These are phyloP conservation scores for Diplogelasinospora grovesii DNA, from an alignment of 495 filamentous ascomycete species.

Conservation along the genomic window DNA sequence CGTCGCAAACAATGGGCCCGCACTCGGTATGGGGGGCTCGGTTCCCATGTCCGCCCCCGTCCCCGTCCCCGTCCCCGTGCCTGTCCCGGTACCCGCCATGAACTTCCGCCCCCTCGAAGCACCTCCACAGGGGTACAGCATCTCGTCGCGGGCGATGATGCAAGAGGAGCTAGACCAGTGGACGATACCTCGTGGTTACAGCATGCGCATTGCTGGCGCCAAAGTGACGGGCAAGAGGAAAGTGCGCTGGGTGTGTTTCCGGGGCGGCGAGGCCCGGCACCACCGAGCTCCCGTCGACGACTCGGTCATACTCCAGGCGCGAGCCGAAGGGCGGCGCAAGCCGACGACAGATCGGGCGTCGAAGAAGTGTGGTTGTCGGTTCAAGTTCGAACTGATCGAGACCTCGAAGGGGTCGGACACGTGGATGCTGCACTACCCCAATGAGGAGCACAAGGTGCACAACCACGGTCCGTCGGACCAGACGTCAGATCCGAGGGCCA, in stretches of 20 bases:
- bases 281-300: constrained; percentile 26
- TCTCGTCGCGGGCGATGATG: constrained; percentile 27
- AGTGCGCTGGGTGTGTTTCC: constrained; percentile 33
- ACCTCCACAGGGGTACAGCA: constrained; percentile 25
- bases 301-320: constrained; percentile 20
- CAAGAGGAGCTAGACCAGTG: constrained; percentile 31
- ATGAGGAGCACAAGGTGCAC: constrained; percentile 31
- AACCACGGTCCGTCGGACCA: constrained; percentile 30
- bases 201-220: constrained; percentile 34
- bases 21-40: no score
- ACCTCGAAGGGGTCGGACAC: constrained; percentile 24
- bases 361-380: constrained; percentile 33
- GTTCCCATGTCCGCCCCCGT: constrained; percentile 8
- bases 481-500: constrained; percentile 25
- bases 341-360: constrained; percentile 29
- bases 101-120: constrained; percentile 23
- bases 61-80: constrained; percentile 9
- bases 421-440: constrained; percentile 31
- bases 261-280: constrained; percentile 30
- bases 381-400: constrained; percentile 33
- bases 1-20: constrained; percentile 4
- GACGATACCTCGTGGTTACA: constrained; percentile 32
- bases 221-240: constrained; percentile 30
- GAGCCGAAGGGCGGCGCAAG: constrained; percentile 26
- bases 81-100: constrained; percentile 12